These are phyloP conservation scores for Fusarium circinatum DNA, from an alignment of 2,329 filamentous ascomycete genomes.

Conservation along the genomic window DNA sequence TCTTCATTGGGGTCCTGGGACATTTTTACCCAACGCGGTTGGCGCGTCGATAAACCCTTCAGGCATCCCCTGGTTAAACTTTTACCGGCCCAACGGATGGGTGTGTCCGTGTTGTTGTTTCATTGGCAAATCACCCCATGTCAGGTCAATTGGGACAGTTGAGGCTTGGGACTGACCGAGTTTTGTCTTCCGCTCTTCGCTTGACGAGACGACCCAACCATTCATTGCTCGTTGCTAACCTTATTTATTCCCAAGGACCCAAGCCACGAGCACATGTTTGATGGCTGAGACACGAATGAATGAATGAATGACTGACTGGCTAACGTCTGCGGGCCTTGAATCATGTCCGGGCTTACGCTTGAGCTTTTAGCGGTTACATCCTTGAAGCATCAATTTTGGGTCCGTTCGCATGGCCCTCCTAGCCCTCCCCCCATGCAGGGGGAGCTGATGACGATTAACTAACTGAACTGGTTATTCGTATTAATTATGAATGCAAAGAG, in stretches of 20 bases:
- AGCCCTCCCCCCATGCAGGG: not conserved
- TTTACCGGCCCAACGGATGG: conserved; percentile 8
- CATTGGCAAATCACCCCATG: not conserved
- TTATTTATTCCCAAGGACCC: not conserved
- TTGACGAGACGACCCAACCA: not conserved
- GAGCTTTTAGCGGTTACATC: conserved; percentile 10
- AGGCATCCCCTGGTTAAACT: not conserved
- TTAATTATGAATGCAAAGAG: not conserved
- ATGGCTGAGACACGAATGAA: not conserved
- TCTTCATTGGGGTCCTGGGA: not conserved
- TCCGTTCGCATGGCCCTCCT: not conserved
- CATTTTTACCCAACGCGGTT: not conserved
- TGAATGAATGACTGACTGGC: not conserved
- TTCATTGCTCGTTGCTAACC: not conserved
- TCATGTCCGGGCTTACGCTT: not conserved
- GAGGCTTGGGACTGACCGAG: not conserved
- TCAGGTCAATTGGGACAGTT: not conserved
- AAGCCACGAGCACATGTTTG: not conserved
- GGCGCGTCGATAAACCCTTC: not conserved
- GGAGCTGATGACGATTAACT: conserved; percentile 5
- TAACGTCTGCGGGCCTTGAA: not conserved
- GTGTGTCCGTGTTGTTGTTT: not conserved
- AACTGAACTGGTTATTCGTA: not conserved
- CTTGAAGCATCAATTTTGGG: conserved; percentile 2
- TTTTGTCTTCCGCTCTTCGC: not conserved